Base-by-base conservation (phyloP, 352 stramenopile genomes). In the Peronospora belbahrii region DNA sequence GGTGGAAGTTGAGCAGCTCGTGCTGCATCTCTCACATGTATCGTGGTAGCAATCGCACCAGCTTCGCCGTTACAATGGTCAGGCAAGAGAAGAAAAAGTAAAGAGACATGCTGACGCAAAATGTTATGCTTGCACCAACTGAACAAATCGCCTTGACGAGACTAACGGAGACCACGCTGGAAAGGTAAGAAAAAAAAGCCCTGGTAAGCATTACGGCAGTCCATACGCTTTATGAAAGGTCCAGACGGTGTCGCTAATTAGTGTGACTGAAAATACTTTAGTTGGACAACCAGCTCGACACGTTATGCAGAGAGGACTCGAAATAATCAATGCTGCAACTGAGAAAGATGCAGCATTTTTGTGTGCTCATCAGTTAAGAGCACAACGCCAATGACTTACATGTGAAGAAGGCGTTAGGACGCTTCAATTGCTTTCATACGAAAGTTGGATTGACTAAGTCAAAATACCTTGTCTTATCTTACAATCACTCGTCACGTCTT, bases 1-100 rank as follows among this genome's bases (percentile, higher is more conserved):
- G 62, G 40, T 86, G 70, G 49, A 92, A 86, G 27, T 74, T 71
- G 22, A 68, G 65, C 38, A 92, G 71, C 51, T 88, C 81, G 6
- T 58, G 30, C 30, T 86, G 63, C 81, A 92, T 92, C 30, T 75
- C 62, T 22, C 62, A 63, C 61, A 86, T 77, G 31, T 77, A 70
- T 22, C 62, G 62, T 32, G 13, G 40, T 28, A 46, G 43, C 15
- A 44, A 62, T 23, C 40, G 38, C 42, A 46, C 36, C 14, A 54
- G 47, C 34, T n/a, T n/a, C n/a, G n/a, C n/a, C n/a, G 46, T 52
- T 38, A 67, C 52, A 11, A 2, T 24, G n/a, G 36, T 15, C n/a
- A 44, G 18, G 18, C 17, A 37, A n/a, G 47, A 20, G 27, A 39
- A 41, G 30, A 41, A 46, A 22, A 4, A 57, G 27, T 1, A 7